Evolutionary conservation across 1,284 basidiomycete species (phyloP), one percentile per base, ranked within the genome.

Genomic region (Pulveroboletus ridleyi): DNA sequence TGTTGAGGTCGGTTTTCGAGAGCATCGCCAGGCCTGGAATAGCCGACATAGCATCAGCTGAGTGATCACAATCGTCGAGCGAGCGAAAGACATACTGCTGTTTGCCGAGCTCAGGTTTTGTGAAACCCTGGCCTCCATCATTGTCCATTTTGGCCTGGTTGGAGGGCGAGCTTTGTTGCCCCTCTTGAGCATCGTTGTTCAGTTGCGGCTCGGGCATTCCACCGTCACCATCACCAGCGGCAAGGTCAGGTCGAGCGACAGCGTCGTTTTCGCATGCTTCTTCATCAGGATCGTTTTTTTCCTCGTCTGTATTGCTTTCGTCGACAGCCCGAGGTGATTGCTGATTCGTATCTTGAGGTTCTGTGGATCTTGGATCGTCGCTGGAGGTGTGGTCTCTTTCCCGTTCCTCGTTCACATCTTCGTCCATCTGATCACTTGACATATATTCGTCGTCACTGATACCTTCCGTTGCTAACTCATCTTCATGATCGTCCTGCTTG

Each of bases 211-310:
- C 76, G 55, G 62, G 54, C 55, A 60, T 68, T 22, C 69, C 70
- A 17, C 61, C 25, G 44, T 76, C 71, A 39, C 74, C 79, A 53
- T 80, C 75, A 11, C 79, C 80, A 41, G 71, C 62, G 17, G 79
- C 72, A 7, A 82, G 71, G 63, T 86, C 83, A 2, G 81, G 79
- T 62, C 77, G 82, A 42, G 82, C 80, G 33, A 78, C 72, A 25
- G 74, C 69, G 5, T 75, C 71, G 54, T 77, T 75, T 42, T 75
- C 71, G 23, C 63, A 67, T 25, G 75, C 70, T 49, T 71, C 72
- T 20, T 74, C 74, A 57, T 74, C 67, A 49, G 61, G 63, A 18
- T 70, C 71, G n/a, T 74, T 78, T n/a, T 71, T 70, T 46, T 77
- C 73, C 9, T 72, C 63, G 20, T 69, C 65, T 29, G 23, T 18